These are phyloP conservation scores for Puccinellia tenuiflora DNA, from an alignment of 176 grass and related monocot species.

Conservation along the genomic window DNA sequence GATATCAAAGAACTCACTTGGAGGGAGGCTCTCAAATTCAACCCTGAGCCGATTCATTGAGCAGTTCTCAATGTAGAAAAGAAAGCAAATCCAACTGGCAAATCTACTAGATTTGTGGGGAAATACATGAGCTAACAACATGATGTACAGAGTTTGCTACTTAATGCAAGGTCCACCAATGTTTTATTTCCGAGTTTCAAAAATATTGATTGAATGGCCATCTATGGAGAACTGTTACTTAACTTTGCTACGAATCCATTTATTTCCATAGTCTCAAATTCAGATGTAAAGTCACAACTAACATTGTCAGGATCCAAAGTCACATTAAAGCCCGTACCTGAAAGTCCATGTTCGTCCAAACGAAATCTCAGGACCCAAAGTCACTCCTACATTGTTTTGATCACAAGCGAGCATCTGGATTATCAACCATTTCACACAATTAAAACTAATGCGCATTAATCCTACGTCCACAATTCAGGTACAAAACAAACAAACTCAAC, in stretches of 20 bases:
- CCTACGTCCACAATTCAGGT: background rate
- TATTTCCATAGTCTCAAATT: background rate
- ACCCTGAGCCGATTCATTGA: constrained; percentile 70
- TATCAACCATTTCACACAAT: background rate
- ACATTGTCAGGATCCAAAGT: no score
- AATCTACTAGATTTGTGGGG: background rate
- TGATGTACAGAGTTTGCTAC: background rate
- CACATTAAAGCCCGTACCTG: no score
- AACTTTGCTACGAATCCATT: background rate
- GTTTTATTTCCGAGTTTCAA: background rate
- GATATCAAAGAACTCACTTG: constrained; percentile 96
- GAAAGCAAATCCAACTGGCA: background rate
- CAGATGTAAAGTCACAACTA: no score
- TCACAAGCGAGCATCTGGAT: background rate
- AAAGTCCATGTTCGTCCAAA: background rate
- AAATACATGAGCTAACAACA: constrained; percentile 15
- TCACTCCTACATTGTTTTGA: background rate
- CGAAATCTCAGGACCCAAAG: background rate
- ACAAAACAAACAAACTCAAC: background rate
- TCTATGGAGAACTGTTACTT: background rate
- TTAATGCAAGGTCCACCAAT: background rate
- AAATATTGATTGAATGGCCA: background rate
- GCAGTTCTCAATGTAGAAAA: background rate
- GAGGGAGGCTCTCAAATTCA: constrained; percentile 92
- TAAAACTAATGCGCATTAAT: background rate